phyloP scores from a whole-genome alignment of 306 rosid genomes.

The Pyrus communis region DNA sequence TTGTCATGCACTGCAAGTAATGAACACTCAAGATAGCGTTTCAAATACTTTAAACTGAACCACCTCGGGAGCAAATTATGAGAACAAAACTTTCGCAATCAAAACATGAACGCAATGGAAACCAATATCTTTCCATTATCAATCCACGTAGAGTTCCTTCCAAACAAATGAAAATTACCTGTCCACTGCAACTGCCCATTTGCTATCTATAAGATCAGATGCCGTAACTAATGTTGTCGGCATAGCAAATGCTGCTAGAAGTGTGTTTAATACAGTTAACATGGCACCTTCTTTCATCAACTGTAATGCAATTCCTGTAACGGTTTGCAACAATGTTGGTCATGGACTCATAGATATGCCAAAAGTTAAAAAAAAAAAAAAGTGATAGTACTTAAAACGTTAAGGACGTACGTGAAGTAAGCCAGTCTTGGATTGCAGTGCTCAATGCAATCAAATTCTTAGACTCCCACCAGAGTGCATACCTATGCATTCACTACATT shows the following conservation, averaged over 20 bases:
- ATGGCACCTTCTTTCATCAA: conserved; percentile 64
- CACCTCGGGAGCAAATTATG: too few relatives aligned
- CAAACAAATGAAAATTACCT: conserved; percentile 31
- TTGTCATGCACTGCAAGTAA: background rate
- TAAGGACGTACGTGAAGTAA: conserved; percentile 40
- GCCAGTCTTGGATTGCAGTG: conserved; percentile 61
- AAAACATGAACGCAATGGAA: too few relatives aligned
- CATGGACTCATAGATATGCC: background rate
- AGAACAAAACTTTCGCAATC: too few relatives aligned
- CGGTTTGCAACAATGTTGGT: conserved; percentile 9
- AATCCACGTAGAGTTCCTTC: background rate
- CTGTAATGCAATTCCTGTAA: conserved; percentile 30
- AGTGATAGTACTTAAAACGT: conserved; percentile 5
- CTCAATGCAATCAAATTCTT: conserved; percentile 52
- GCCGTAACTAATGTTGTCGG: conserved; percentile 54
- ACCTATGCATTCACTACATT: conserved; percentile 28
- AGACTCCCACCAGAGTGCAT: conserved; percentile 50
- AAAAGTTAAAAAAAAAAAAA: background rate
- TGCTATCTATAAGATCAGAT: conserved; percentile 58
- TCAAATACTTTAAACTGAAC: background rate
- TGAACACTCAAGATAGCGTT: background rate
- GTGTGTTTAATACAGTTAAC: conserved; percentile 53
- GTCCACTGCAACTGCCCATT: conserved; percentile 62
- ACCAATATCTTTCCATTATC: background rate
- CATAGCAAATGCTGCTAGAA: conserved; percentile 54